These are phyloP conservation scores for Mucor mucedo DNA, from an alignment of 371 early-diverging fungal species.

Conservation along the genomic window DNA sequence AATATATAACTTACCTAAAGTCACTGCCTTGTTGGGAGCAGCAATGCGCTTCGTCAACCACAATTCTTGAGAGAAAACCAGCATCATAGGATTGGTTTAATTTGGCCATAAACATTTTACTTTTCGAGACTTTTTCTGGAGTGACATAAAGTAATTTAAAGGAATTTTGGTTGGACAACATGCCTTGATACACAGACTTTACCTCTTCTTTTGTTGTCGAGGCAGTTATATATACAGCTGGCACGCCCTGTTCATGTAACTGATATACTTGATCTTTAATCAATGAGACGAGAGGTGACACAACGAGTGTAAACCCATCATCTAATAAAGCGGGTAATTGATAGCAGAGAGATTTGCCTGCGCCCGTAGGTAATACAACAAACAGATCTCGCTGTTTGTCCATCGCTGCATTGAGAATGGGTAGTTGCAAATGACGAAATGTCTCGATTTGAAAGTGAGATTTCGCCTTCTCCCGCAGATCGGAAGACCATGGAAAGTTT, in stretches of 20 bases:
- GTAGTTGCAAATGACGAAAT: constrained; percentile 77
- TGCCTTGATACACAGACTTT: constrained; percentile 51
- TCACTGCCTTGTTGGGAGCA: constrained; percentile 90
- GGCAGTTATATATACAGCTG: constrained; percentile 69
- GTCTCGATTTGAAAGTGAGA: constrained; percentile 53
- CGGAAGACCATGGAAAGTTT: constrained; percentile 60
- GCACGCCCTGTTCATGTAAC: constrained; percentile 71
- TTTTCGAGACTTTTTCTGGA: constrained; percentile 87
- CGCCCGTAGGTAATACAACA: constrained; percentile 90
- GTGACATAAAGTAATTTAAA: constrained; percentile 83
- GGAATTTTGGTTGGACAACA: constrained; percentile 37
- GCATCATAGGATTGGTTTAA: constrained; percentile 67
- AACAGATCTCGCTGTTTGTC: constrained; percentile 73
- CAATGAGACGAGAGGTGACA: constrained; percentile 85
- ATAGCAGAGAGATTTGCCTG: constrained; percentile 90
- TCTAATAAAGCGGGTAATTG: constrained; percentile 84
- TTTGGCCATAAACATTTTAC: constrained; percentile 70
- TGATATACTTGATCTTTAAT: constrained; percentile 87
- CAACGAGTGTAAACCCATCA: constrained; percentile 81
- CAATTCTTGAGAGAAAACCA: constrained; percentile 70
- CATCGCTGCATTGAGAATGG: constrained; percentile 78
- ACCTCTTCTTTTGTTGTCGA: constrained; percentile 60
- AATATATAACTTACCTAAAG: constrained; percentile 58
- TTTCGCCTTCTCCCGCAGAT: constrained; percentile 40
- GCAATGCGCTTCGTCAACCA: constrained; percentile 89